phyloP scores from a whole-genome alignment of 805 yeast genomes.

The Candida boleticola region DNA sequence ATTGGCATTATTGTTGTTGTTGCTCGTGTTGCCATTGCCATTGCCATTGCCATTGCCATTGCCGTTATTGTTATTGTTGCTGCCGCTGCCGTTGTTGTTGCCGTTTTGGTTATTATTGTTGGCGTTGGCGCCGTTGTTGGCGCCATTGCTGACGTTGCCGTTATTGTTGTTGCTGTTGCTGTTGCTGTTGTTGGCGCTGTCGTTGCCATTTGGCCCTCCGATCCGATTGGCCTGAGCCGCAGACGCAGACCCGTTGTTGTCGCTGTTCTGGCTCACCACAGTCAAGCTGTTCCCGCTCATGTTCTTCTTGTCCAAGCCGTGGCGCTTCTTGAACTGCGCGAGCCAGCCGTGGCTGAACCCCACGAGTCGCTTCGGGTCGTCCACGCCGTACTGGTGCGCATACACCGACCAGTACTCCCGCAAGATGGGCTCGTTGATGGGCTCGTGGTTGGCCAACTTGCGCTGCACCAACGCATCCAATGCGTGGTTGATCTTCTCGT shows the following conservation, averaged over 20 bases:
- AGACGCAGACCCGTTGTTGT: background rate
- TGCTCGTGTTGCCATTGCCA: slow-evolving; percentile 1
- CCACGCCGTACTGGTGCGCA: slow-evolving; percentile 56
- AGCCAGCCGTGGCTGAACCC: slow-evolving; percentile 65
- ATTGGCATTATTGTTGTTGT: slow-evolving; percentile 4
- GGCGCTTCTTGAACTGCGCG: slow-evolving; percentile 57
- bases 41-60: slow-evolving; percentile 5
- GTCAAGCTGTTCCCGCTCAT: slow-evolving; percentile 18
- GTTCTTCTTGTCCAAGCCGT: slow-evolving; percentile 42
- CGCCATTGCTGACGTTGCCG: background rate
- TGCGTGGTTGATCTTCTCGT: slow-evolving; percentile 55
- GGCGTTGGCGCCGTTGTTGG: background rate
- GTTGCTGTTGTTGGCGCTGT: background rate
- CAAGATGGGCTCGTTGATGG: slow-evolving; percentile 53
- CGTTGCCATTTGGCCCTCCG: background rate
- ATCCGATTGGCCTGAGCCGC: background rate
- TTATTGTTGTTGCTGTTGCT: too few species aligned
- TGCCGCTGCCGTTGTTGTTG: background rate
- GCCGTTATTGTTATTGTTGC: slow-evolving; percentile 5
- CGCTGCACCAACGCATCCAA: slow-evolving; percentile 55
- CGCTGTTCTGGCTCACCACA: slow-evolving; percentile 4
- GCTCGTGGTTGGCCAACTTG: slow-evolving; percentile 40
- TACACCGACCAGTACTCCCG: slow-evolving; percentile 56
- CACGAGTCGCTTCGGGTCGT: slow-evolving; percentile 55
- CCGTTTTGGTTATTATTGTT: background rate